Percentiles rank a stretch among this genome's conserved stretches.
phyloP scores from a whole-genome alignment of 116 monocot species.

The Cymodocea nodosa region DNA sequence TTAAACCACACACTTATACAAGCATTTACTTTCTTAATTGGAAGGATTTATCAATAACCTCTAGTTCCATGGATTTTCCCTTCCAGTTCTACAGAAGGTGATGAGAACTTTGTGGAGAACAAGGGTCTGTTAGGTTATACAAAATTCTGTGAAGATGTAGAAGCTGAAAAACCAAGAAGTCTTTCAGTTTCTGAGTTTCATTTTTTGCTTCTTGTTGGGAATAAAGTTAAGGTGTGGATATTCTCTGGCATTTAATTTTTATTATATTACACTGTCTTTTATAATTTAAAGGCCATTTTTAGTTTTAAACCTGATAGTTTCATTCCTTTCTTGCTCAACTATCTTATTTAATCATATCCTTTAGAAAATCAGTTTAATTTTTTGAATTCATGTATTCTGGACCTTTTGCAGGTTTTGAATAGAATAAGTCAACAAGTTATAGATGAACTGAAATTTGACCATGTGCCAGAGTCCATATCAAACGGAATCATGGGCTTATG shows the following conservation, averaged over 20 bases:
- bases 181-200: constrained; percentile 89
- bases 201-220: constrained; percentile 77
- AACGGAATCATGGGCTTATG: constrained; percentile 91
- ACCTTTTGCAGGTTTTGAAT: constrained; percentile 64
- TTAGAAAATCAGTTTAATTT: too few species aligned
- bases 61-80: constrained; percentile 13
- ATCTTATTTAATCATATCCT: too few species aligned
- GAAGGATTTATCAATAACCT: neutral
- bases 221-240: constrained; percentile 78
- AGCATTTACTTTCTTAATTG: neutral
- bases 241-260: neutral
- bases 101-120: constrained; percentile 99
- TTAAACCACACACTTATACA: neutral
- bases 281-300: neutral
- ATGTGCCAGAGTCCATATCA: constrained; percentile 58
- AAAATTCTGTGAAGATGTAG: constrained; percentile 47
- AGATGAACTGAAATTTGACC: constrained; percentile 88
- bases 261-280: neutral
- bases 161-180: constrained; percentile 61
- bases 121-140: constrained; percentile 77
- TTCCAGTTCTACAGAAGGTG: constrained; percentile 64
- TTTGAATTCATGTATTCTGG: neutral
- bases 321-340: neutral
- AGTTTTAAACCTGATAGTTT: neutral
- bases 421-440: constrained; percentile 79